Evolutionary conservation across 2,329 filamentous ascomycete species (phyloP).

Genomic region (Fusarium clavum): DNA sequence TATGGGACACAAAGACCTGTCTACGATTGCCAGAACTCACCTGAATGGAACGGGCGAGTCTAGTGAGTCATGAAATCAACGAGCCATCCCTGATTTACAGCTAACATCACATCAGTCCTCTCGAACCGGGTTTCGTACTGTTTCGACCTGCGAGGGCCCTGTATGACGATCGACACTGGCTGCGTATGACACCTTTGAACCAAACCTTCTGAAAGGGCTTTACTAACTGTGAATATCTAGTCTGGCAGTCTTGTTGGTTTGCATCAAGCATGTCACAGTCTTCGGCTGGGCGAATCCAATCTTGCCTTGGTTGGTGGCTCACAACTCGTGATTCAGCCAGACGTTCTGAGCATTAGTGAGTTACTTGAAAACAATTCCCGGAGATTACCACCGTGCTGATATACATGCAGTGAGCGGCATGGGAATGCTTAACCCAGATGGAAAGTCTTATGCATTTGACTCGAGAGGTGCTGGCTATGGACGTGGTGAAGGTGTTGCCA

Average conservation of each 20-base stretch:
- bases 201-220: accelerated
- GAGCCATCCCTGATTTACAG: accelerated
- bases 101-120: background rate
- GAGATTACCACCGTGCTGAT: accelerated
- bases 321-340: conserved; percentile 11
- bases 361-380: accelerated
- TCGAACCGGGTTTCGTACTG: conserved; percentile 14
- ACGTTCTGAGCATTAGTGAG: conserved; percentile 11
- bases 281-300: conserved; percentile 2
- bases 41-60: conserved; percentile 9
- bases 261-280: conserved; percentile 7
- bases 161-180: conserved; percentile 13
- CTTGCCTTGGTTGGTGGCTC: conserved; percentile 10
- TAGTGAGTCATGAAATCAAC: background rate
- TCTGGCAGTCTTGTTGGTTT: conserved; percentile 2
- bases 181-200: background rate
- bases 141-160: conserved; percentile 8
- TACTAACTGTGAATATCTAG: background rate
- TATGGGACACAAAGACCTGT: conserved; percentile 12
- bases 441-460: conserved; percentile 8
- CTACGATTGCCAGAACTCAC: conserved; percentile 4
- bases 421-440: conserved; percentile 14
- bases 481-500: conserved; percentile 5
- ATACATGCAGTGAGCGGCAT: background rate
- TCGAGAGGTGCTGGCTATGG: conserved; percentile 10